phyloP scores from a whole-genome alignment of 164 flowering plant species.

The Tetrastigma voinierianum region DNA sequence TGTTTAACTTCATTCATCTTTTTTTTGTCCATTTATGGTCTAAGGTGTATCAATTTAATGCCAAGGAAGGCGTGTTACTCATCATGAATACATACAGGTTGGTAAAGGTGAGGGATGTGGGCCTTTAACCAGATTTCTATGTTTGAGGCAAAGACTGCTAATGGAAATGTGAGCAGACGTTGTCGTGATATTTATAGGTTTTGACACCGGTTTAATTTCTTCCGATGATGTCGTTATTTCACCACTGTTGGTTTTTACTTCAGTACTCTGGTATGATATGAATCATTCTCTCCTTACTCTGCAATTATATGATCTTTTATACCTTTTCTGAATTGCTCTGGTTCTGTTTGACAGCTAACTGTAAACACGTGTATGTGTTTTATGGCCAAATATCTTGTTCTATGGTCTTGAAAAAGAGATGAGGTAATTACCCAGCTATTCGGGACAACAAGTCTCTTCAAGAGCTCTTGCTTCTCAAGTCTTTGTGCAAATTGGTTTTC shows the following conservation, averaged over 20 bases:
- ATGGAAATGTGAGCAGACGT: slow-evolving; percentile 69
- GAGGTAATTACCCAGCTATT: slow-evolving; percentile 33
- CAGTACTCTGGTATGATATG: slow-evolving; percentile 50
- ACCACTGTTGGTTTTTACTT: slow-evolving; percentile 66
- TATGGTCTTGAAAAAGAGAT: slow-evolving; percentile 54
- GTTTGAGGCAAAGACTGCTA: slow-evolving; percentile 72
- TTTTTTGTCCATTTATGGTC: background rate
- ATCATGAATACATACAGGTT: slow-evolving; percentile 72
- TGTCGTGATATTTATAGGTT: slow-evolving; percentile 65
- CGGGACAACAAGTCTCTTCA: slow-evolving; percentile 58
- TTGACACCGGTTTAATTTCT: slow-evolving; percentile 72
- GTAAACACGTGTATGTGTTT: slow-evolving; percentile 53
- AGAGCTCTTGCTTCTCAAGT: slow-evolving; percentile 69
- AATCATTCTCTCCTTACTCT: background rate
- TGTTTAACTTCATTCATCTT: background rate
- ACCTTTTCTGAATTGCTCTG: slow-evolving; percentile 1
- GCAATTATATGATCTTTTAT: background rate
- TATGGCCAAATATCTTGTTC: slow-evolving; percentile 68
- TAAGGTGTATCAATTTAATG: slow-evolving; percentile 67
- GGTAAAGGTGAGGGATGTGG: slow-evolving; percentile 78
- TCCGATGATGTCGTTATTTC: slow-evolving; percentile 69
- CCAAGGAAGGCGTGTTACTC: slow-evolving; percentile 68
- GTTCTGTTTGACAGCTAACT: slow-evolving; percentile 38
- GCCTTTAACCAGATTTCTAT: slow-evolving; percentile 60
- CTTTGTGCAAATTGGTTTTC: slow-evolving; percentile 55